These are phyloP conservation scores for Sodiomyces alkalinus DNA, from an alignment of 2,329 filamentous ascomycete species.

Conservation along the genomic window DNA sequence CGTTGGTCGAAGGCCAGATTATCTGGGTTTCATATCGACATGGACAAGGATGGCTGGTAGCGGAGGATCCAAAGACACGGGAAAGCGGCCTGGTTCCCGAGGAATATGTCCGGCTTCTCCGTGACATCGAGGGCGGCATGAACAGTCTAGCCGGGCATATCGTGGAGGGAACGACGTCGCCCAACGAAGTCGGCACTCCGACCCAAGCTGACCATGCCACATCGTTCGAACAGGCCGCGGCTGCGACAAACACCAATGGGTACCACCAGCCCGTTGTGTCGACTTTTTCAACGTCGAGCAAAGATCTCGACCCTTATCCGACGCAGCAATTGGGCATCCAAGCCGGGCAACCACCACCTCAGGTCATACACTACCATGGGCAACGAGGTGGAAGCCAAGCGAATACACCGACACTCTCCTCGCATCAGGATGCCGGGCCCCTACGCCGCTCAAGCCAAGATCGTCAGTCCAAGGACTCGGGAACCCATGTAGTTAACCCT, in stretches of 20 bases:
- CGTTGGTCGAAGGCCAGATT: slow-evolving; percentile 83
- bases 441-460: slow-evolving; percentile 35
- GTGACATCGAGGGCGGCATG: slow-evolving; percentile 86
- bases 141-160: slow-evolving; percentile 52
- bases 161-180: slow-evolving; percentile 33
- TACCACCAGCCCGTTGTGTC: slow-evolving; percentile 54
- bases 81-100: slow-evolving; percentile 94
- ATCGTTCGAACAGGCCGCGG: slow-evolving; percentile 8
- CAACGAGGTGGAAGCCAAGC: slow-evolving; percentile 53
- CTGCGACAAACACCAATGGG: slow-evolving; percentile 36
- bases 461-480: slow-evolving; percentile 17
- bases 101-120: slow-evolving; percentile 82
- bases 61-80: slow-evolving; percentile 84
- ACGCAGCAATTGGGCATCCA: slow-evolving; percentile 48
- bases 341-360: slow-evolving; percentile 46
- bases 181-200: slow-evolving; percentile 43
- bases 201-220: slow-evolving; percentile 41
- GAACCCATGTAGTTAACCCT: slow-evolving; percentile 21
- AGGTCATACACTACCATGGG: slow-evolving; percentile 53
- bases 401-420: slow-evolving; percentile 44
- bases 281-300: slow-evolving; percentile 55
- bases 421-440: slow-evolving; percentile 31
- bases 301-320: slow-evolving; percentile 53
- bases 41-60: slow-evolving; percentile 93
- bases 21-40: slow-evolving; percentile 94